Percentiles rank a stretch among this genome's conserved stretches.
phyloP scores from a whole-genome alignment of 495 filamentous ascomycete species.

The Glarea lozoyensis region DNA sequence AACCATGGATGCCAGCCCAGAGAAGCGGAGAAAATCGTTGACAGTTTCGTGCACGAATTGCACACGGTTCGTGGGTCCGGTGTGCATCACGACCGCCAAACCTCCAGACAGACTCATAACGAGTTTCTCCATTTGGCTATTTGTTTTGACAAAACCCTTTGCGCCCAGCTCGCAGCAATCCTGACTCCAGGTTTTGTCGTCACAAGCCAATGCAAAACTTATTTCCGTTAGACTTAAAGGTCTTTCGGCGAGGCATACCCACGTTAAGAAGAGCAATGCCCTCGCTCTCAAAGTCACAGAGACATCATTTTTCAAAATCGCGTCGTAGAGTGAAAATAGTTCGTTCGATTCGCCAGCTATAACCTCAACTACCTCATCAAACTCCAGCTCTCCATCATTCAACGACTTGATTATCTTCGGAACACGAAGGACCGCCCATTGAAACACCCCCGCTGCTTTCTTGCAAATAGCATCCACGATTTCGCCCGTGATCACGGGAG shows the following conservation, averaged over 20 bases:
- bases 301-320: slow-evolving; percentile 14
- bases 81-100: slow-evolving; percentile 20
- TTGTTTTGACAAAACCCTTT: slow-evolving; percentile 5
- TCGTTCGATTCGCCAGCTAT: slow-evolving; percentile 18
- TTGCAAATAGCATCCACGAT: slow-evolving; percentile 13
- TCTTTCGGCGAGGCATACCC: slow-evolving; percentile 25
- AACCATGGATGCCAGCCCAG: slow-evolving; percentile 4
- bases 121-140: slow-evolving; percentile 18
- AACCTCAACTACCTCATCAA: neutral
- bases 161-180: slow-evolving; percentile 9
- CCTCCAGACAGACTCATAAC: slow-evolving; percentile 23
- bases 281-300: neutral
- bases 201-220: slow-evolving; percentile 22
- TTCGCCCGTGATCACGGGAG: neutral
- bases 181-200: slow-evolving; percentile 9
- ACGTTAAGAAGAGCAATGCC: slow-evolving; percentile 23
- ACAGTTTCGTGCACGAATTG: slow-evolving; percentile 35
- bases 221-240: slow-evolving; percentile 24
- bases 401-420: slow-evolving; percentile 7
- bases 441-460: slow-evolving; percentile 24
- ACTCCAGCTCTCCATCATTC: slow-evolving; percentile 3
- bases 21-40: slow-evolving; percentile 25
- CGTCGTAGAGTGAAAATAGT: slow-evolving; percentile 20
- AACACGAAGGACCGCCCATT: slow-evolving; percentile 24
- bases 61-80: slow-evolving; percentile 5